Evolutionary conservation across 176 grass and related monocot species (phyloP).

Genomic region (Lolium rigidum): DNA sequence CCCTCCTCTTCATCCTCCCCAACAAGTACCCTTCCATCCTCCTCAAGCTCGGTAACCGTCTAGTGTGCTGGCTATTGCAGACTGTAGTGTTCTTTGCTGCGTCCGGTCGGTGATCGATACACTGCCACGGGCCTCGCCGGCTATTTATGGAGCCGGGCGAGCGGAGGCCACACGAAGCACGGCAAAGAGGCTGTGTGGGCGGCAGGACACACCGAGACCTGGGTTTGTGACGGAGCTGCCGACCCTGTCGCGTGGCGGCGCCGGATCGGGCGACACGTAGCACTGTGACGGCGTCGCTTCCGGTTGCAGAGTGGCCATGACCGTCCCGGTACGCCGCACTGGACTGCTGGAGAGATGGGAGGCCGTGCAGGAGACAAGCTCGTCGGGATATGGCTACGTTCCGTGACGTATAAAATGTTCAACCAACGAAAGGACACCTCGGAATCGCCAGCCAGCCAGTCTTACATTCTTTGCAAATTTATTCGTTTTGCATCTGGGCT

Average conservation of each 20-base stretch:
- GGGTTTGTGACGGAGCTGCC: conserved; percentile 43
- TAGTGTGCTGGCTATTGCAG: not conserved
- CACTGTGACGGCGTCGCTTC: conserved; percentile 21
- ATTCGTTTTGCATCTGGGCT: not conserved
- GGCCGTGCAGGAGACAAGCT: conserved; percentile 29
- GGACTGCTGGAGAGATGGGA: not conserved
- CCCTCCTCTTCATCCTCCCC: conserved; percentile 57
- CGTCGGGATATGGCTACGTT: conserved; percentile 28
- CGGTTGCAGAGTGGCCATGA: conserved; percentile 1
- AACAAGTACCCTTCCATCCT: conserved; percentile 51
- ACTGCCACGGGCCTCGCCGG: not conserved
- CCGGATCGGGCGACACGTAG: conserved; percentile 25
- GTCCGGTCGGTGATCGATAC: not conserved
- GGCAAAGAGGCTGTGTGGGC: conserved; percentile 39
- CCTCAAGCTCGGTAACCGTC: not conserved
- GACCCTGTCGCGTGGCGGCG: conserved; percentile 30
- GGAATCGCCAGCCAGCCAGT: conserved; percentile 41
- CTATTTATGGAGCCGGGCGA: conserved; percentile 34
- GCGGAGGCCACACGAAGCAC: conserved; percentile 49
- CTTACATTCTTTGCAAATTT: conserved; percentile 40
- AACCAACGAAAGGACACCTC: conserved; percentile 14
- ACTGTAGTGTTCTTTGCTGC: not conserved
- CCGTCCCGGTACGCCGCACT: conserved; percentile 29
- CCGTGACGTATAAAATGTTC: not conserved
- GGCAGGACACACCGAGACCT: conserved; percentile 58